A percentile compares a stretch with the other conserved stretches of the same genome.
These are phyloP conservation scores for Alternaria solani DNA, from an alignment of 2,329 filamentous ascomycete genomes.

Conservation along the genomic window DNA sequence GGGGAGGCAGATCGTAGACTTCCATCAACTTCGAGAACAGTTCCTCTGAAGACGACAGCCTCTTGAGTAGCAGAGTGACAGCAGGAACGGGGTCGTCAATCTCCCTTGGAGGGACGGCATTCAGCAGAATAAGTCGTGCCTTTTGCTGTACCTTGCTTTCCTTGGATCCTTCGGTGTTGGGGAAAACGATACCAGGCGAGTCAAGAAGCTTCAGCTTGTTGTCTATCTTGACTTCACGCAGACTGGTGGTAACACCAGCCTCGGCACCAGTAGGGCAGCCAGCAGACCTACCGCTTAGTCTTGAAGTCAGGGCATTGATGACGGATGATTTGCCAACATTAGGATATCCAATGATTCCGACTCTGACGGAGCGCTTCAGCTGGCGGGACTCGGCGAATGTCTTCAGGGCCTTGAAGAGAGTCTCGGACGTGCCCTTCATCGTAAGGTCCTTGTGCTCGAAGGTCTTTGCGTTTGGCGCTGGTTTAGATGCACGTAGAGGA, in stretches of 20 bases:
- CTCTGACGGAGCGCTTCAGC: constrained; percentile 86
- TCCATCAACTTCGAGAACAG: constrained; percentile 81
- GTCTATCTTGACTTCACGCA: constrained; percentile 92
- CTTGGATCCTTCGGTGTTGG: constrained; percentile 63
- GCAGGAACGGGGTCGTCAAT: constrained; percentile 92
- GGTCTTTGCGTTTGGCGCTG: constrained; percentile 84
- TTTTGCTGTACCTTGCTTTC: constrained; percentile 71
- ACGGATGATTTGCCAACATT: constrained; percentile 97
- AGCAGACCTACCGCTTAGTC: constrained; percentile 72
- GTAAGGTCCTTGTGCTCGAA: constrained; percentile 93
- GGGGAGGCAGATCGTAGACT: constrained; percentile 83
- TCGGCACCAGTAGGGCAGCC: constrained; percentile 90
- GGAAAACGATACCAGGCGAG: constrained; percentile 94
- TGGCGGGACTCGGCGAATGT: constrained; percentile 83
- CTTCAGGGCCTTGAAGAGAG: constrained; percentile 89
- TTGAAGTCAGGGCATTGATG: constrained; percentile 87
- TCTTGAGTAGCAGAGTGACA: constrained; percentile 81
- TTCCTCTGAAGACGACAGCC: constrained; percentile 75
- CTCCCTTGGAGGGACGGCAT: constrained; percentile 91
- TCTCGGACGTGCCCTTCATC: constrained; percentile 82
- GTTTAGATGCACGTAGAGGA: constrained; percentile 82
- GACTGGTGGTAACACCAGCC: constrained; percentile 87
- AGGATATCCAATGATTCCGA: constrained; percentile 93
- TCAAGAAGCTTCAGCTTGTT: constrained; percentile 93
- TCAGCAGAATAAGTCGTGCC: constrained; percentile 85